Percentiles rank a stretch among this genome's conserved stretches.
Evolutionary conservation across 2,329 filamentous ascomycete genomes (phyloP).

Genomic region (Colletotrichum neosansevieriae): DNA sequence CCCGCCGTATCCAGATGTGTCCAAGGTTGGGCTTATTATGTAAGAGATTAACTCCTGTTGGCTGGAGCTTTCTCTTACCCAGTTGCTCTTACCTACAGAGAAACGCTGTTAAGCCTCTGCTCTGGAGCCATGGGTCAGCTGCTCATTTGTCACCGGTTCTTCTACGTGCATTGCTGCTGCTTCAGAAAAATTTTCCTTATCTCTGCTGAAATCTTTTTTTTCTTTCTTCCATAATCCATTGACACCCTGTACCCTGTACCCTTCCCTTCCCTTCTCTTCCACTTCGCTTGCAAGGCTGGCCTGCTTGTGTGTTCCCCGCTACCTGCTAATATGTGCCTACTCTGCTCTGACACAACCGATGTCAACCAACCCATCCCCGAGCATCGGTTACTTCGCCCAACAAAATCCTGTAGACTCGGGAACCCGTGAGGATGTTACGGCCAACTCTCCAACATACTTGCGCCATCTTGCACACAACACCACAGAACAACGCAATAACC

Average conservation of each 20-base stretch:
- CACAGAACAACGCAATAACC: neutral
- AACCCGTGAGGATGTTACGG: neutral
- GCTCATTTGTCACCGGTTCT: constrained; percentile 33
- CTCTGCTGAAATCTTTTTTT: constrained; percentile 33
- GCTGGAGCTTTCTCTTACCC: constrained; percentile 25
- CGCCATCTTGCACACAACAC: constrained; percentile 10
- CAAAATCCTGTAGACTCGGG: neutral
- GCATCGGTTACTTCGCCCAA: neutral
- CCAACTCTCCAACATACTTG: neutral
- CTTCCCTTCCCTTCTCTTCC: neutral
- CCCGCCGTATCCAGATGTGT: constrained; percentile 8
- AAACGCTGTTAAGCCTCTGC: constrained; percentile 9
- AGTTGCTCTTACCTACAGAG: constrained; percentile 36
- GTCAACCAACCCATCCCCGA: neutral
- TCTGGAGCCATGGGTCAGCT: neutral
- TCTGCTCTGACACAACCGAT: neutral
- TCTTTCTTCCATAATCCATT: neutral
- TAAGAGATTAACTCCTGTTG: constrained; percentile 40
- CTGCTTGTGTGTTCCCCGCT: constrained; percentile 12
- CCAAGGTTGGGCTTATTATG: constrained; percentile 39
- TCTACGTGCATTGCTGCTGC: constrained; percentile 19
- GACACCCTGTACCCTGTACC: neutral
- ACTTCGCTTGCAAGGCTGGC: neutral
- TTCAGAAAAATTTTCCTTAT: constrained; percentile 42
- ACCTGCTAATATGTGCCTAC: neutral